Base-by-base conservation (phyloP, 192 early-diverging fungal species). In the Gorgonomyces haynaldii region DNA sequence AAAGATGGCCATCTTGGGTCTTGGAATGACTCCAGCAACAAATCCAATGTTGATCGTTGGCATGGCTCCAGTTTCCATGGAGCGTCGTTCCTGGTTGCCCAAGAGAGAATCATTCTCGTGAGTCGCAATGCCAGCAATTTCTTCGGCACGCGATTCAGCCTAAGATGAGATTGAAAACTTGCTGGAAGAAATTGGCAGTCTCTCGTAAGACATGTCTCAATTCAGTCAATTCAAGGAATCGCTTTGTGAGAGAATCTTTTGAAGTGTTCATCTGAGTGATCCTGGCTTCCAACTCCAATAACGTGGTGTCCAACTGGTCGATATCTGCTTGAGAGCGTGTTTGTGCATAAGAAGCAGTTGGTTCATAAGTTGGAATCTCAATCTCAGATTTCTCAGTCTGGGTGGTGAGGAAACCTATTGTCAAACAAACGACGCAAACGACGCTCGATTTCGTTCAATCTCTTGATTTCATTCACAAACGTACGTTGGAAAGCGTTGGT, bases 401-500 rank as follows among this genome's bases (percentile, higher is more conserved):
- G 10, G 53, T 39, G 31, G 71, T 65, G 56, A 98, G 76, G 61
- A 87, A 98, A 2, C 85, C 87, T 90, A 45, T 17, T n/a, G 15
- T n/a, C 24, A 45, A 25, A 27, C 27, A 37, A 31, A 17, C 81
- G 73, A 86, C 95, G 86, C 40, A 91, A 69, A 52, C 86, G 88
- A 46, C 96, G 81, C 62, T 96, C 91, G 79, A 98, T 86, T 62
- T 98, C 96, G 60, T 98, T 91, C 23, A 93, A 76, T 30, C 90
- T 81, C 52, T 91, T 80, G 58, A 98, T 93, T 61, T 96, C 89
- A 44, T 70, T 82, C 17, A 96, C 96, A 65, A 90, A 96, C 16
- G 89, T 80, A 15, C 93, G 81, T 65, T 98, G 93, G 57, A 98
- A 98, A 8, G 91, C 91, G 60, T 90, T 96, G 20, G 89, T 86